Evolutionary conservation across 257 asterid species (phyloP), one percentile per base, ranked within the genome.

Genomic region (Ajuga chamaepitys): DNA sequence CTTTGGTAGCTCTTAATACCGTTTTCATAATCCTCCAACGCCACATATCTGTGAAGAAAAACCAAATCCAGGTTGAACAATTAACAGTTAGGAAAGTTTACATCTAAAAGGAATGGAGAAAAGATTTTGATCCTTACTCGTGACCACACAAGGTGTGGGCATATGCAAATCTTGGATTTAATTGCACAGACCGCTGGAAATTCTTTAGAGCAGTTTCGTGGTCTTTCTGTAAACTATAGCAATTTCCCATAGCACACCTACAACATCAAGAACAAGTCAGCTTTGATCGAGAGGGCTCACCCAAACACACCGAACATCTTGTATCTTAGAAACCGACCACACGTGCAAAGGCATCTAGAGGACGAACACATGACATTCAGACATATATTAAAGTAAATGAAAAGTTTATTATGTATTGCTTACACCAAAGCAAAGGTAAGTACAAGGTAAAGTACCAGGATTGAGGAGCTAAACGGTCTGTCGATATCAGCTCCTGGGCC

Each of bases 391-490:
- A 55, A 38, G 41, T 41, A 16, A 20, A 58, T 47, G 47, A 62
- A 34, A 61, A 30, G 1, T 30, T 9, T 53, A 57, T 53, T n/a
- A 47, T 58, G 45, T 21, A 55, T 4, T 4, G 32, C 34, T 9
- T 5, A 62, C 66, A 64, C 58, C 24, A 48, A 45, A 50, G 59
- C 50, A 40, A n/a, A n/a, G n/a, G 62, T 2, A 53, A 44, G 63
- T 22, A 35, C 21, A 11, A 25, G 63, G 25, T 51, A 56, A 53
- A 41, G 69, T 89, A 89, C 99, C 99, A 94, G 64, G 97, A 78
- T 78, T 94, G 97, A 75, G 97, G 92, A 77, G 96, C 95, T 76
- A 94, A 82, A 61, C 96, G 97, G 74, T 94, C 99, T 8, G 92
- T 88, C 61, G 96, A 85, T 83, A 90, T 73, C 79, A 94, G 91